Base-by-base conservation (phyloP, 75 land plant genomes). In the Pseudotsuga menziesii region DNA sequence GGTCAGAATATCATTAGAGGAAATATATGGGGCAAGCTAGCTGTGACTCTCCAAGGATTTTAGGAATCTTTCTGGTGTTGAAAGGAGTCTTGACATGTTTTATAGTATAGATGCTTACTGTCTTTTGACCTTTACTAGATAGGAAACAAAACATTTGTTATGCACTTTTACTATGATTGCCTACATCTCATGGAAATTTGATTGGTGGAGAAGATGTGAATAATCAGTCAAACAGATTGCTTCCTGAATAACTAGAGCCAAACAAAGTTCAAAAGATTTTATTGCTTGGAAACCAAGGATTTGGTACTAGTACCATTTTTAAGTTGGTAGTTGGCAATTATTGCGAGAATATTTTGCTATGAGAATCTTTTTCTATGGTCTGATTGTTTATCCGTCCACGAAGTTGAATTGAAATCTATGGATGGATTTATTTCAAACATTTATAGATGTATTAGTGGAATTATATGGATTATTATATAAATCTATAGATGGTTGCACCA, bases 1-100 rank as follows among this genome's bases (percentile, higher is more conserved):
- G 99, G 95, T 16, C 90, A 89, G 73, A 97, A 94, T 83, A 97
- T 92, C 73, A 78, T 79, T 2, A 95, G 83, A 83, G 99, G 99
- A n/a, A 88, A 94, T 67, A 89, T 97, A 19, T 94, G 98, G 98
- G 89, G 90, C 67, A 97, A 91, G 90, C 94, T 90, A 66, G 8
- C 12, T 80, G 72, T 73, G 44, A 55, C 72, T 69, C 20, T 69
- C 72, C 39, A 66, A 32, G 39, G 32, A 32, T 27, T 20, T 71
- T 25, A 29, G 19, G 20, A 23, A 41, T 69, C 25, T 19, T 22
- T 69, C 52, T 11, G 8, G n/a, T n/a, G 52, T 44, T 44, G 52
- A 44, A 44, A 44, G 52, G 52, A 44, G 8, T 44, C 9, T 44
- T 44, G 52, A 44, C 8, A 8, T 39, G 13, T 69, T 22, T 69